Conservation (phyloP, 2,329 filamentous ascomycete genomes). For the Neofusicoccum kwambonambiense region DNA sequence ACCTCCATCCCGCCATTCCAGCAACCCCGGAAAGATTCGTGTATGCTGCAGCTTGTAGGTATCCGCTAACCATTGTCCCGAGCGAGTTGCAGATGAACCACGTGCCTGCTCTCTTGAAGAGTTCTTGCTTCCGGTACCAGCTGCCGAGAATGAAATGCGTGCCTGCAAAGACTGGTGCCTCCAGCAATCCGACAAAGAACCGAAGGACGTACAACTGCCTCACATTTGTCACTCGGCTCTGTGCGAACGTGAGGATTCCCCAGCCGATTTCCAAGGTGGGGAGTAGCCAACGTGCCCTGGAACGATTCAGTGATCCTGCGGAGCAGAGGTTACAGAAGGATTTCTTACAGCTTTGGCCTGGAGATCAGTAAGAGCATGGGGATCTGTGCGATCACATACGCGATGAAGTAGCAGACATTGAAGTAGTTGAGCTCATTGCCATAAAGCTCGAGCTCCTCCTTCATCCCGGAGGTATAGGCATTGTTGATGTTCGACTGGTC, state of each 20-base stretch:
- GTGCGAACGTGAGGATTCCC: slow-evolving; percentile 41
- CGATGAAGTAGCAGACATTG: slow-evolving; percentile 30
- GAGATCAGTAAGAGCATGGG: slow-evolving; percentile 35
- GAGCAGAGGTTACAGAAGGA: not conserved
- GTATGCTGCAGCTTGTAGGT: slow-evolving; percentile 56
- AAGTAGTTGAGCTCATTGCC: slow-evolving; percentile 34
- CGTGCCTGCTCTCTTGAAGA: slow-evolving; percentile 55
- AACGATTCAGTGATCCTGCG: not conserved
- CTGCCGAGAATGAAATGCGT: slow-evolving; percentile 38
- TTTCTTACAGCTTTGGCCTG: slow-evolving; percentile 29
- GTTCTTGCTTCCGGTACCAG: slow-evolving; percentile 46
- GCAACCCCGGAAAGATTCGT: slow-evolving; percentile 50
- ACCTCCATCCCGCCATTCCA: slow-evolving; percentile 50
- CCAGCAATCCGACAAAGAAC: slow-evolving; percentile 37
- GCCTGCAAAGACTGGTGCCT: slow-evolving; percentile 37
- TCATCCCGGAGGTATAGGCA: slow-evolving; percentile 34
- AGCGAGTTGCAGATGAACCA: slow-evolving; percentile 55
- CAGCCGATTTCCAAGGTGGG: slow-evolving; percentile 42
- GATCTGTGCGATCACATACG: slow-evolving; percentile 32
- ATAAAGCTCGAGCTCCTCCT: slow-evolving; percentile 29
- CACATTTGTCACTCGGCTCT: slow-evolving; percentile 38
- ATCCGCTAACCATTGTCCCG: slow-evolving; percentile 58
- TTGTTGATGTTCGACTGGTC: slow-evolving; percentile 29
- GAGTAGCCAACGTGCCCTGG: slow-evolving; percentile 34
- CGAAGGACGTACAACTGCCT: slow-evolving; percentile 41